A percentile compares a stretch with the other conserved stretches of the same genome.
Evolutionary conservation across 2,329 filamentous ascomycete species (phyloP).

Genomic region (Graphilbum sp.): DNA sequence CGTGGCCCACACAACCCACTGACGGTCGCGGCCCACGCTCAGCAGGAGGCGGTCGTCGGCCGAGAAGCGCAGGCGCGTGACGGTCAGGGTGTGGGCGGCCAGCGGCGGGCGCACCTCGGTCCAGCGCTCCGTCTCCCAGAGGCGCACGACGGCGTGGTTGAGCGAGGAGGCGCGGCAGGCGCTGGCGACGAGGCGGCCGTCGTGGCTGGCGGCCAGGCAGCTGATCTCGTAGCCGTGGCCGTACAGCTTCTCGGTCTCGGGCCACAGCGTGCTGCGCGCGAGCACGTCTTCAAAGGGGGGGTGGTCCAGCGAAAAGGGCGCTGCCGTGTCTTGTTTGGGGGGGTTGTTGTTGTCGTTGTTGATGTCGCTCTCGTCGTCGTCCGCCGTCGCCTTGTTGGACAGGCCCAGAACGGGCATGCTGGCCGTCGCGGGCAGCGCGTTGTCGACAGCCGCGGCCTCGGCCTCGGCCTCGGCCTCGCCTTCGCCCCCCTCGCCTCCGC

Average conservation of each 20-base stretch:
- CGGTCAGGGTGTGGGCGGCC: slow-evolving; percentile 72
- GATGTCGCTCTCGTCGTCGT: slow-evolving; percentile 16
- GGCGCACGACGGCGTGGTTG: slow-evolving; percentile 83
- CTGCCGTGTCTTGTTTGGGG: slow-evolving; percentile 32
- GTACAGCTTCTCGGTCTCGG: slow-evolving; percentile 90
- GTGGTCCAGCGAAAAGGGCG: slow-evolving; percentile 47
- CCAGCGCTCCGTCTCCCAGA: slow-evolving; percentile 81
- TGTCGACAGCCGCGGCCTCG: slow-evolving; percentile 15
- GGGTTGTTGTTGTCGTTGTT: slow-evolving; percentile 26
- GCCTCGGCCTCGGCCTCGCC: slow-evolving; percentile 16
- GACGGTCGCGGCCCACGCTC: slow-evolving; percentile 79
- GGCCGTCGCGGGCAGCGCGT: slow-evolving; percentile 63
- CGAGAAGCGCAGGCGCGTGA: slow-evolving; percentile 70
- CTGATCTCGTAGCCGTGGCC: slow-evolving; percentile 97
- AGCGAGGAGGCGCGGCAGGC: slow-evolving; percentile 85
- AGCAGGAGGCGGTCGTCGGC: slow-evolving; percentile 49
- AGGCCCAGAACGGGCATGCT: slow-evolving; percentile 90
- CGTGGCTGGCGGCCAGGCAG: slow-evolving; percentile 61
- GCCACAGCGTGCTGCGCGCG: slow-evolving; percentile 83
- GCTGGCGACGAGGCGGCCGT: slow-evolving; percentile 65
- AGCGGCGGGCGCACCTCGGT: slow-evolving; percentile 73
- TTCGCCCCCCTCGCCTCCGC: slow-evolving; percentile 10
- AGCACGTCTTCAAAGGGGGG: slow-evolving; percentile 85
- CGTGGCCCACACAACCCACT: slow-evolving; percentile 70
- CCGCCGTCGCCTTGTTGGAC: slow-evolving; percentile 83